Evolutionary conservation across 176 grass and related monocot species (phyloP), one percentile per base, ranked within the genome.

Genomic region (Bromus sterilis): DNA sequence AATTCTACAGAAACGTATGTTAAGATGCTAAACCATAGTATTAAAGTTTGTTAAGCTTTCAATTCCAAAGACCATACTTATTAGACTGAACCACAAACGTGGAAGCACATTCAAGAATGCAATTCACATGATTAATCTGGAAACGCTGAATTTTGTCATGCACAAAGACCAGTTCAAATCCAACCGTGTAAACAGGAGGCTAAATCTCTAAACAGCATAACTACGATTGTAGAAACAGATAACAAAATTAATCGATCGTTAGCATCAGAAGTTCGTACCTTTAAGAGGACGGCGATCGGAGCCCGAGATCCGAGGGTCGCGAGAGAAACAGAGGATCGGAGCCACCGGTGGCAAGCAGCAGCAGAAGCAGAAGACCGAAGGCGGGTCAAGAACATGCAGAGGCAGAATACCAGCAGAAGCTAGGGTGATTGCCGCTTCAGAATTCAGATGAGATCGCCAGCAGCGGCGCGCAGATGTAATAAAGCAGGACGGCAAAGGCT

Each of bases 241-340:
- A 44, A 44, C 10, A 3, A 11, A 13, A 14, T 12, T 13, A 44
- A 44, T 15, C 1, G 44, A 15, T 41, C 13, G 69, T 30, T 18
- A 37, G 16, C 78, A n/a, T 7, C 26, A 18, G 84, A 34, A 59
- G 61, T 70, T 51, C 9, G 53, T 80, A 89, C 87, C 82, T 85
- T 80, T 4, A 53, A 40, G 18, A 11, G 59, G 76, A 44, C 24
- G 51, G 24, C 13, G 87, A 80, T 69, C 61, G 37, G 69, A 60
- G 51, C 6, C 33, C 76, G 69, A 83, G 87, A 89, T 82, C 73
- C 36, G 63, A 62, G 24, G 18, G 33, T 7, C 42, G 72, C 11
- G 13, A 23, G 26, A 56, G 16, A 7, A 31, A 21, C 25, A 31
- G 75, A 62, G 25, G 39, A 36, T 8, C 39, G 56, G 20, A 8